phyloP scores from a whole-genome alignment of 2,329 filamentous ascomycete species.

The Aspergillus transmontanensis region DNA sequence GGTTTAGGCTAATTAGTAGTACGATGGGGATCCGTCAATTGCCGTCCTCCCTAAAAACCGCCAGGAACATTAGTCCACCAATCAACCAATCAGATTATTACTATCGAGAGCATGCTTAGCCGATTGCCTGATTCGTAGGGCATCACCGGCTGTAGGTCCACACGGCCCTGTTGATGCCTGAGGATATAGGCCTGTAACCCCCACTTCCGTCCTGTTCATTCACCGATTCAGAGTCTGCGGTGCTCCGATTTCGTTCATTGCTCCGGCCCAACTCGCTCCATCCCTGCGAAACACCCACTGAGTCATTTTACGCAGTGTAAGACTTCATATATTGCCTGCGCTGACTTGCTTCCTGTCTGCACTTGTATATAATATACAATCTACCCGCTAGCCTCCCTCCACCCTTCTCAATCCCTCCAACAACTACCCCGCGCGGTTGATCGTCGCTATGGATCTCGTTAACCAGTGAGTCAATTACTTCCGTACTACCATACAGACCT shows the following conservation, averaged over 20 bases:
- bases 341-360: not conserved
- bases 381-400: not conserved
- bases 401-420: conserved; percentile 4
- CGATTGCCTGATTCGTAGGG: not conserved
- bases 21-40: not conserved
- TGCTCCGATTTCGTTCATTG: conserved; percentile 1
- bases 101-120: not conserved
- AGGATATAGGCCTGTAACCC: not conserved
- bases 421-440: conserved; percentile 25
- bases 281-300: not conserved
- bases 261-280: not conserved
- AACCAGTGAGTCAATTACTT: conserved; percentile 55
- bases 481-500: not conserved
- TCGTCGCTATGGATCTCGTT: conserved; percentile 59
- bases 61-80: conserved; percentile 1
- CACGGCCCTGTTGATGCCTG: not conserved
- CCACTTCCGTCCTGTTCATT: not conserved
- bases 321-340: not conserved
- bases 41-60: not conserved
- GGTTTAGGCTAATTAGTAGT: not conserved
- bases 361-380: not conserved
- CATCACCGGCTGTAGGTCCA: not conserved
- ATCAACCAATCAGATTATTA: not conserved
- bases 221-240: conserved; percentile 11
- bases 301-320: not conserved